Evolutionary conservation across 2,329 filamentous ascomycete genomes (phyloP), one percentile per base, ranked within the genome.

Genomic region (Leptographium wingfieldii): DNA sequence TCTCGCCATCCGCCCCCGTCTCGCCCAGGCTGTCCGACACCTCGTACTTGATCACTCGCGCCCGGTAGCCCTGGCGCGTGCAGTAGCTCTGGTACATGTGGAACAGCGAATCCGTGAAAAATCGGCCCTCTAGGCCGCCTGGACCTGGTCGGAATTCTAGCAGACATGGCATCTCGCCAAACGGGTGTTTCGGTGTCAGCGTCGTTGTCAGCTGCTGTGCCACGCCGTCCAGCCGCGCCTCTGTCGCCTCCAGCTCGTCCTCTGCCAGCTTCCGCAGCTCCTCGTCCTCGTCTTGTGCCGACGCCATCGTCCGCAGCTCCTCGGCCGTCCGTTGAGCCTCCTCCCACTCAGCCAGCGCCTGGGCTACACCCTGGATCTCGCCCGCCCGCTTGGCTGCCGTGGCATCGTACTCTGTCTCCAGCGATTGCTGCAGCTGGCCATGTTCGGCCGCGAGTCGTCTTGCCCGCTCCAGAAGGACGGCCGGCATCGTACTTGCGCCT

Each of bases 101-200:
- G 66, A 96, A 83, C 7, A 99, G 73, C 58, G 94, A 85, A 59
- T 88, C 88, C 14, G 92, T 90, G 67, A 99, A 99, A 63, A 96
- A 84, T 0, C 90, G 85, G 2, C 92, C 92, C 73, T 99, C 94
- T 60, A 90, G 85, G 2, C 94, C 94, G 46, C 94, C 94, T 0
- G 91, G 92, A 0, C 94, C 94, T 0, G 94, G 94, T 0, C 92
- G 83, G 62, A 99, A 88, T 73, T 99, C 94, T 51, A 99, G 74
- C 64, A 99, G 80, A 71, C 92, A 97, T 58, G 92, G 90, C 66
- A 97, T 80, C 63, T 90, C 82, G 38, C 90, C 90, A 70, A 96
- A 99, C 3, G 92, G 89, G 70, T 99, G 92, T 49, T 84, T 83
- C 0, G 94, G 94, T 19, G 95, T 88, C 58, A 99, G 80, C 54